These are phyloP conservation scores for Yamadazyma pseudoaaseri DNA, from an alignment of 1,139 yeast genomes.

Conservation along the genomic window DNA sequence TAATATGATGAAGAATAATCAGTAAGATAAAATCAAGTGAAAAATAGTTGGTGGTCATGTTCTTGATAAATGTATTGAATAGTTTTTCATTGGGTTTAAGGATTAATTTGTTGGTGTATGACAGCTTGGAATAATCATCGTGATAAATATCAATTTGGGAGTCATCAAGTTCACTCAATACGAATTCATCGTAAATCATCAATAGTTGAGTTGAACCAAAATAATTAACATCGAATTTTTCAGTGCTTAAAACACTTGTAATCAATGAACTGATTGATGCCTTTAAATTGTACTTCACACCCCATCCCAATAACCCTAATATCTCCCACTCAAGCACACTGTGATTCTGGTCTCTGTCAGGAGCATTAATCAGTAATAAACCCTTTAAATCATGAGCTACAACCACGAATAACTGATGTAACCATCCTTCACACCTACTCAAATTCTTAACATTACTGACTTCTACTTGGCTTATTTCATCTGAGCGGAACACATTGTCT, in stretches of 20 bases:
- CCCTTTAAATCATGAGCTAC: conserved; percentile 40
- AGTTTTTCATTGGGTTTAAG: conserved; percentile 24
- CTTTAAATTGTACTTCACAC: conserved; percentile 37
- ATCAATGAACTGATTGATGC: conserved; percentile 40
- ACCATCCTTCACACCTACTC: conserved; percentile 33
- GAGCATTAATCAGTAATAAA: conserved; percentile 25
- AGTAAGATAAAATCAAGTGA: conserved; percentile 36
- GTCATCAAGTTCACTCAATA: conserved; percentile 32
- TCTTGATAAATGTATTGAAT: conserved; percentile 23
- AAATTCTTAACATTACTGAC: conserved; percentile 2
- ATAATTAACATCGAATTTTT: conserved; percentile 36
- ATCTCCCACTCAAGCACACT: conserved; percentile 46
- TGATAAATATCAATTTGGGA: conserved; percentile 30
- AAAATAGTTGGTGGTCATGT: conserved; percentile 24
- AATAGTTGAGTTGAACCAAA: conserved; percentile 38
- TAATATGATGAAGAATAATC: conserved; percentile 31
- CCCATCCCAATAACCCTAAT: conserved; percentile 43
- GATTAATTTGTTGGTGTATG: conserved; percentile 36
- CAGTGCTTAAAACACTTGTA: conserved; percentile 39
- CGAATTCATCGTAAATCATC: conserved; percentile 41
- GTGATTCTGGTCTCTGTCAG: conserved; percentile 30
- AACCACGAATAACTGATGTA: conserved; percentile 37
- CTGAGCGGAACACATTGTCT: conserved; percentile 18
- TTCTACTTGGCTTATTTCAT: neutral
- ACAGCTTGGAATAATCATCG: conserved; percentile 28